Percentiles rank a stretch among this genome's conserved stretches.
Evolutionary conservation across 805 yeast genomes (phyloP).

Genomic region (Saturnispora dispora): DNA sequence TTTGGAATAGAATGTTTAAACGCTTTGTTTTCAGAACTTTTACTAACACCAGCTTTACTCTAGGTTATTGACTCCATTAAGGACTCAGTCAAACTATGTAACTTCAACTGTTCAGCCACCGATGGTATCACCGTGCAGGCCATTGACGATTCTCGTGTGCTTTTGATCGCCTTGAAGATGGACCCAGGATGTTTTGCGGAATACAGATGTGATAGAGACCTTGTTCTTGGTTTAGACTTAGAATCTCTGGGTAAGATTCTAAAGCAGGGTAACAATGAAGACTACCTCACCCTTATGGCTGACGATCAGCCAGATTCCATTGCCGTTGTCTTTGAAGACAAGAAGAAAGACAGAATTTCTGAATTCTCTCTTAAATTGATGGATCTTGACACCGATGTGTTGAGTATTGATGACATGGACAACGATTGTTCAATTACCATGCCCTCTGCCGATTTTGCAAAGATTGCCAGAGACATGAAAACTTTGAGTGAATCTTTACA

Average conservation of each 20-base stretch:
- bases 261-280: conserved; percentile 85
- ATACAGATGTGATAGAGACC: conserved; percentile 90
- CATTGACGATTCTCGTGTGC: conserved; percentile 93
- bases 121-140: conserved; percentile 92
- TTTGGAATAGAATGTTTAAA: too few species aligned
- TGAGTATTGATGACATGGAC: conserved; percentile 89
- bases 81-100: conserved; percentile 90
- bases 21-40: not conserved
- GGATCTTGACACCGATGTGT: conserved; percentile 94
- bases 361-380: conserved; percentile 87
- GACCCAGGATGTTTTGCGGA: conserved; percentile 84
- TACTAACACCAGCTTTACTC: not conserved
- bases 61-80: conserved; percentile 84
- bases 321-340: conserved; percentile 80
- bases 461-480: conserved; percentile 79
- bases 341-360: conserved; percentile 80
- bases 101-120: conserved; percentile 91
- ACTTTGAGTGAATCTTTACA: conserved; percentile 81
- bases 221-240: conserved; percentile 86
- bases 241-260: conserved; percentile 81
- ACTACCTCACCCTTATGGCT: conserved; percentile 79
- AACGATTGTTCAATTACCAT: conserved; percentile 77
- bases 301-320: conserved; percentile 69
- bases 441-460: conserved; percentile 85
- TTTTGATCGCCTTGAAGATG: conserved; percentile 78